Percentiles rank a stretch among this genome's conserved stretches.
phyloP scores from a whole-genome alignment of 1,139 yeast species.

The Pneumocystis jirovecii region DNA sequence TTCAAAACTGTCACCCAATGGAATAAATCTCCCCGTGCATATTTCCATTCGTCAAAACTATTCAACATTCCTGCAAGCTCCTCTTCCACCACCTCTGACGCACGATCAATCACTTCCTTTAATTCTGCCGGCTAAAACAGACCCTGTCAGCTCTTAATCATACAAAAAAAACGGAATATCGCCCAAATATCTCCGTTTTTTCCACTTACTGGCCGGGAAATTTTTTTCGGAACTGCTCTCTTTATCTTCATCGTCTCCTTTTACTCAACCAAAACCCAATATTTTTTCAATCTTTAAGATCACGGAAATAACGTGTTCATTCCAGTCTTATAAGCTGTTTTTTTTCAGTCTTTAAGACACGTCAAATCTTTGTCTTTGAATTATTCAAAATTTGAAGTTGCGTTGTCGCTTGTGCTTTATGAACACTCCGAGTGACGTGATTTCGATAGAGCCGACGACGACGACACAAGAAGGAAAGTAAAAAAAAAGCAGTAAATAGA shows the following conservation, averaged over 20 bases:
- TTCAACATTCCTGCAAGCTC: not conserved
- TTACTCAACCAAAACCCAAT: not conserved
- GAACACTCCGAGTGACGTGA: not conserved
- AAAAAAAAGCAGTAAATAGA: not conserved
- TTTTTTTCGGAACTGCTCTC: not conserved
- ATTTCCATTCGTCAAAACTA: constrained; percentile 33
- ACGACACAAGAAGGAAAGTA: not conserved
- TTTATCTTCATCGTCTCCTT: not conserved
- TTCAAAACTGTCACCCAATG: constrained; percentile 70
- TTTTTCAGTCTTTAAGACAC: not conserved
- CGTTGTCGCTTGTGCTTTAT: not conserved
- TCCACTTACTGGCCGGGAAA: not conserved
- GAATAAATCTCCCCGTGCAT: constrained; percentile 57
- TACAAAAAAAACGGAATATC: not conserved
- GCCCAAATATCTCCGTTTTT: not conserved
- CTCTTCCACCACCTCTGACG: not conserved
- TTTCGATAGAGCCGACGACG: not conserved
- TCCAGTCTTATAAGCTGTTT: not conserved
- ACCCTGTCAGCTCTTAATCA: not conserved
- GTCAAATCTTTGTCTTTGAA: not conserved
- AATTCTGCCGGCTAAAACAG: not conserved
- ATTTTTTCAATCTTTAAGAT: not conserved
- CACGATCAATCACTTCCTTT: not conserved
- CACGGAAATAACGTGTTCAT: not conserved
- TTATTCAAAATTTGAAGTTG: not conserved